A percentile compares a stretch with the other conserved stretches of the same genome.
These are phyloP conservation scores for Plasmodium billcollinsi DNA, from an alignment of 169 alveolate genomes.

Conservation along the genomic window DNA sequence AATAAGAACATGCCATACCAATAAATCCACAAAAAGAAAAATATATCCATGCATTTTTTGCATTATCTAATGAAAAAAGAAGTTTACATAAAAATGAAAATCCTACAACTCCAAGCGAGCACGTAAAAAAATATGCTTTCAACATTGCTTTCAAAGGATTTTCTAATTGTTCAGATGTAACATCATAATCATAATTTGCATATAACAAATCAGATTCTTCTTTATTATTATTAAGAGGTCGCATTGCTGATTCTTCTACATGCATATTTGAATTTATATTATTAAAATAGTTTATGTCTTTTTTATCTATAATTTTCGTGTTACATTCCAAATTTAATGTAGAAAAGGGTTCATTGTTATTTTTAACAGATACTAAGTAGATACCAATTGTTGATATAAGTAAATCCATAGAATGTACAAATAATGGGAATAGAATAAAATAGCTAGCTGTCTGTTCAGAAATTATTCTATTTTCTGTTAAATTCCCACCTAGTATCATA, in stretches of 20 bases:
- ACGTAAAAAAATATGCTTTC: constrained; percentile 84
- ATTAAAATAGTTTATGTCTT: constrained; percentile 19
- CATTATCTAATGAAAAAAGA: constrained; percentile 74
- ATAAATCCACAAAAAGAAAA: constrained; percentile 86
- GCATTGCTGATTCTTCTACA: background rate
- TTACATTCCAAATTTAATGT: background rate
- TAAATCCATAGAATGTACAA: constrained; percentile 90
- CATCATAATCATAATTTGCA: constrained; percentile 78
- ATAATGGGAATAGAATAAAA: constrained; percentile 90
- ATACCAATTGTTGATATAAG: constrained; percentile 86
- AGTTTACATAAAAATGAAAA: constrained; percentile 84
- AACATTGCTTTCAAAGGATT: constrained; percentile 61
- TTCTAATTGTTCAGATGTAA: constrained; percentile 41
- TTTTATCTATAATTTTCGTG: background rate
- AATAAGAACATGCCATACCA: constrained; percentile 89
- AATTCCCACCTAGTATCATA: constrained; percentile 91
- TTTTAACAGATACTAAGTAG: constrained; percentile 82
- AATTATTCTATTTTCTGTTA: constrained; percentile 85
- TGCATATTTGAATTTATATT: background rate
- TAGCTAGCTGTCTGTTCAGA: constrained; percentile 78
- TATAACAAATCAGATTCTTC: constrained; percentile 9
- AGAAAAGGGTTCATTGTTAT: constrained; percentile 78
- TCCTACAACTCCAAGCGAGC: constrained; percentile 83
- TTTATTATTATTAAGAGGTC: background rate
- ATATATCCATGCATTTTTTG: constrained; percentile 79